Base-by-base conservation (phyloP, 345 rosid species). In the Aquilaria sinensis region DNA sequence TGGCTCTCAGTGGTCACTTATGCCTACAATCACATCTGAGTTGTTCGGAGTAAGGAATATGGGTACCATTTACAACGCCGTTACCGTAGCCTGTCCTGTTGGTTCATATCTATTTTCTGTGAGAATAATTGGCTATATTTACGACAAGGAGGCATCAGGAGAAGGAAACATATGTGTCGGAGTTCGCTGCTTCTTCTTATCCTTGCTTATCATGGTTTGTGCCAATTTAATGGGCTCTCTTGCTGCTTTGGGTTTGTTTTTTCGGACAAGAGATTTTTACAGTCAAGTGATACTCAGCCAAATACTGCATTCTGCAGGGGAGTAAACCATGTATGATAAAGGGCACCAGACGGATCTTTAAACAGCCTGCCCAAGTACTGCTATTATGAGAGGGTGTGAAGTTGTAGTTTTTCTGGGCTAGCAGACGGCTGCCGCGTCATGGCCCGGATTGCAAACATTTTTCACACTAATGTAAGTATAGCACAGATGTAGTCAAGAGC, bases 61-160 rank as follows among this genome's bases (percentile, higher is more conserved):
- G 82, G 85, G 83, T 3, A 82, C 80, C 15, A 80, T 80, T 70
- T 81, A 75, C 75, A 84, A 81, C 43, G 51, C 78, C 45, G 74
- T 84, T n/a, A 75, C 79, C 43, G 61, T 80, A 68, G 87, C 83
- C 2, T 52, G 37, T 67, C 90, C 86, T 3, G 67, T 80, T 12
- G 90, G 90, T 53, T 81, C 90, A 11, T 81, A 76, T 51, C 50
- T 84, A 34, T 81, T 84, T 65, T 81, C 83, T 0, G 78, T 84
- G 41, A 68, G 73, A 60, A 75, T 84, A 63, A 51, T 80, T 16
- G 83, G 87, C 7, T 77, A 72, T 67, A 63, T 80, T 10, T 84
- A 81, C 9, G 90, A 81, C 63, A 63, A 13, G 47, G 80, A 72
- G 66, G 80, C 83, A 31, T 48, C 76, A 2, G 70, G 71, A 30